These are phyloP conservation scores for Delitschia confertaspora DNA, from an alignment of 495 filamentous ascomycete species.

Conservation along the genomic window DNA sequence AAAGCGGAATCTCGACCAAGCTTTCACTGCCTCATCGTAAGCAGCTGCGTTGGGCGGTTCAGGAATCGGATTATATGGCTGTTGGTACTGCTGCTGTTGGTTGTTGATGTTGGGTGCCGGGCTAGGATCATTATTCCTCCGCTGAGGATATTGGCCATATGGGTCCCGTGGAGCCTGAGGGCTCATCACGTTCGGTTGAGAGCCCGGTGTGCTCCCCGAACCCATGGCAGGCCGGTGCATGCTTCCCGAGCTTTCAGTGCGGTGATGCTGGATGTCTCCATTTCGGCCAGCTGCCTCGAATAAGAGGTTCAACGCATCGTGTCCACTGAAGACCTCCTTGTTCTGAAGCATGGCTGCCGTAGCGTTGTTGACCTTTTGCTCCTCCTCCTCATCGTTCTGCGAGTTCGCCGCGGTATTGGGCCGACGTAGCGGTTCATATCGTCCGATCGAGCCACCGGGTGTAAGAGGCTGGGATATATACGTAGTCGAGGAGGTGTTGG, in stretches of 20 bases:
- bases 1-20: constrained; percentile 85
- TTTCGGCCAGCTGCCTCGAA: constrained; percentile 54
- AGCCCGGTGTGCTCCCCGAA: constrained; percentile 23
- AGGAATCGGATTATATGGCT: constrained; percentile 1
- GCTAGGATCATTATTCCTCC: constrained; percentile 22
- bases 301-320: constrained; percentile 61
- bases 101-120: no score
- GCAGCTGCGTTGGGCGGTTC: constrained; percentile 30
- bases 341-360: constrained; percentile 56
- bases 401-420: constrained; percentile 20
- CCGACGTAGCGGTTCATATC: constrained; percentile 48
- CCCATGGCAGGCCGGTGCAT: constrained; percentile 17
- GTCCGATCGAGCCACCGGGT: constrained; percentile 52
- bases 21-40: constrained; percentile 59
- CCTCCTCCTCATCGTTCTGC: constrained; percentile 31
- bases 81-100: constrained; percentile 1
- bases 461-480: constrained; percentile 46
- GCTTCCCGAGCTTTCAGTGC: constrained; percentile 28
- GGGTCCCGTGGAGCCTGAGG: constrained; percentile 21
- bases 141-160: no score
- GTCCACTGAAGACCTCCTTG: constrained; percentile 55
- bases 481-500: constrained; percentile 25
- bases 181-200: constrained; percentile 26
- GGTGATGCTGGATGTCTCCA: constrained; percentile 39
- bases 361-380: constrained; percentile 45